phyloP scores from a whole-genome alignment of 352 stramenopile species.

The Phytophthora megakarya region DNA sequence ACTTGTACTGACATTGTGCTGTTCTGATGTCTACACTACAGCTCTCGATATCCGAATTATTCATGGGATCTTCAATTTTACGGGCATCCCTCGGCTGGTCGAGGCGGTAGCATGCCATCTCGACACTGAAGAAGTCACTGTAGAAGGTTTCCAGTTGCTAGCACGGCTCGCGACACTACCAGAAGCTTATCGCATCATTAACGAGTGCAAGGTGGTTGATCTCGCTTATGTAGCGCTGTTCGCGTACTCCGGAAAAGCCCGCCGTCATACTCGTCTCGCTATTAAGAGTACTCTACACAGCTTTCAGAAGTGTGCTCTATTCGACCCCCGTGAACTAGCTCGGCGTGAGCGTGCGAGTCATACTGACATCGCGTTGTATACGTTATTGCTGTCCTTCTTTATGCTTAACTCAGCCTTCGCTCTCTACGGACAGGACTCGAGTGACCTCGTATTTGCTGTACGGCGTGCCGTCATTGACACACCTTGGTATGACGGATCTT shows the following conservation, averaged over 20 bases:
- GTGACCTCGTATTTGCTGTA: constrained; percentile 40
- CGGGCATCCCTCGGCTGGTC: constrained; percentile 64
- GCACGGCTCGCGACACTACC: constrained; percentile 49
- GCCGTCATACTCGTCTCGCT: constrained; percentile 66
- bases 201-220: constrained; percentile 71
- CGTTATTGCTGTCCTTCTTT: constrained; percentile 53
- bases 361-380: constrained; percentile 46
- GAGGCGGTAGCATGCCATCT: constrained; percentile 70
- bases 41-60: constrained; percentile 56
- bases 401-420: constrained; percentile 48
- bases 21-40: constrained; percentile 9
- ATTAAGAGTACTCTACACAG: constrained; percentile 66
- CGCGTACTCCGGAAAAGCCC: constrained; percentile 60
- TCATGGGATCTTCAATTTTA: constrained; percentile 49
- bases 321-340: constrained; percentile 55
- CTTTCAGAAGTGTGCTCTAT: constrained; percentile 76
- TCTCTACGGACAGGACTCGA: constrained; percentile 51
- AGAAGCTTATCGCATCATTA: constrained; percentile 56
- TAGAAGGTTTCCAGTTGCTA: constrained; percentile 78
- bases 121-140: constrained; percentile 73
- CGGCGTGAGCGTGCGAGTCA: constrained; percentile 48
- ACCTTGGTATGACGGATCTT: constrained; percentile 12
- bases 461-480: constrained; percentile 30
- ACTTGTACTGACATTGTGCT: neutral
- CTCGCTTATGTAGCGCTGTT: constrained; percentile 75